Evolutionary conservation across 1,284 basidiomycete species (phyloP), one percentile per base, ranked within the genome.

Genomic region (Pseudozyma pruni): DNA sequence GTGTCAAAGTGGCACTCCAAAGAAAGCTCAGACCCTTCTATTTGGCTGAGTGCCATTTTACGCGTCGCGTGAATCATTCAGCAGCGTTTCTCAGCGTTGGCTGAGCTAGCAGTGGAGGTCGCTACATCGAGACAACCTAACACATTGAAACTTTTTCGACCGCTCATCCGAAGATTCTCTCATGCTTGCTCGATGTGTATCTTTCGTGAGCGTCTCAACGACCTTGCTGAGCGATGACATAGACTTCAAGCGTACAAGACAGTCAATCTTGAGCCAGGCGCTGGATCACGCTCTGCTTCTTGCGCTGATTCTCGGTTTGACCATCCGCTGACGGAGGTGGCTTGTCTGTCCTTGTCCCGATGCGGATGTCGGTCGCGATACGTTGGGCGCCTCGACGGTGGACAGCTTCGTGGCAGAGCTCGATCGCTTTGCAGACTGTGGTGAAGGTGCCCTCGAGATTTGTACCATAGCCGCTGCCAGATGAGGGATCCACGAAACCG

Each of bases 291-390:
- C 80, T 81, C 56, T 78, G 74, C 50, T 77, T 72, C 63, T 81
- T 81, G 47, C 79, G 69, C 54, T 80, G 63, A 42, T 81, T 81
- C 51, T 79, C 78, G 5, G 71, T 75, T 34, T 66, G 70, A 2
- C 72, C 76, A 14, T 59, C 53, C 27, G 34, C 11, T 2, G 51
- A 53, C 4, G 60, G 58, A 9, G 68, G 27, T 8, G 76, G 72
- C 57, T 78, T 76, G 60, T 76, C 76, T 16, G 68, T 74, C 29
- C 76, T 55, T 11, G 81, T 82, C 14, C 81, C 81, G 23, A 82
- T 76, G 14, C 81, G 76, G 41, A 82, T 73, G 59, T 82, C 78
- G 34, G 81, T 81, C 6, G 81, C 78, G 44, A 82, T 82, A 13
- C 81, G 66, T 16, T 73, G 74, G 3, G 75, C 79, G n/a, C 79